Evolutionary conservation across 306 rosid genomes (phyloP).

Genomic region (Sicyos edulis): DNA sequence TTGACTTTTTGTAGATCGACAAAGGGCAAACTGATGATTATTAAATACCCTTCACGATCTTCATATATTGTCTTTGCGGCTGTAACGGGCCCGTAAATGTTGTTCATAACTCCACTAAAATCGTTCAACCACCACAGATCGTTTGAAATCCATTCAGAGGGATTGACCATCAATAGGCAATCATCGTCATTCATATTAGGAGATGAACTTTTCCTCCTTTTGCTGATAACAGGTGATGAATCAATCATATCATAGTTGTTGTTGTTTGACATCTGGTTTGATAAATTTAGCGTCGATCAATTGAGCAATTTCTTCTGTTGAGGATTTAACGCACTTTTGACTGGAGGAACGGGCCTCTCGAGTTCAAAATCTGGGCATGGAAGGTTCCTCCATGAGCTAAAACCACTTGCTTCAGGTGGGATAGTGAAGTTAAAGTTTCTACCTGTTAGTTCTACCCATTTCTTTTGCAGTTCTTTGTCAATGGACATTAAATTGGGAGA

Average conservation of each 20-base stretch:
- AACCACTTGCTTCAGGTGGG: too few species aligned
- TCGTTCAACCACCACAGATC: slow-evolving; percentile 57
- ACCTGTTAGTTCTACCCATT: slow-evolving; percentile 86
- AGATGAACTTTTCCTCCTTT: slow-evolving; percentile 67
- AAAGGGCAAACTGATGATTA: slow-evolving; percentile 74
- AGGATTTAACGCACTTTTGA: slow-evolving; percentile 43
- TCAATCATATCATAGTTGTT: slow-evolving; percentile 58
- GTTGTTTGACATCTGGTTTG: slow-evolving; percentile 50
- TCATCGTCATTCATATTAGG: slow-evolving; percentile 59
- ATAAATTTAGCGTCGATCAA: slow-evolving; percentile 62
- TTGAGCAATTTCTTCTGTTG: slow-evolving; percentile 73
- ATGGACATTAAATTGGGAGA: slow-evolving; percentile 58
- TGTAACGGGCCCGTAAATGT: slow-evolving; percentile 71
- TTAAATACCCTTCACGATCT: slow-evolving; percentile 71
- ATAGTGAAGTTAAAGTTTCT: slow-evolving; percentile 69
- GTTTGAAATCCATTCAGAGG: slow-evolving; percentile 52
- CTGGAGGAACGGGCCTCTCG: slow-evolving; percentile 55
- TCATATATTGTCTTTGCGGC: slow-evolving; percentile 89
- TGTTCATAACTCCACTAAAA: slow-evolving; percentile 85
- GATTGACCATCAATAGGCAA: slow-evolving; percentile 62
- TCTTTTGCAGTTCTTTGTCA: slow-evolving; percentile 62
- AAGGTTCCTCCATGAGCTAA: too few species aligned
- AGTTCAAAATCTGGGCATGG: slow-evolving; percentile 82
- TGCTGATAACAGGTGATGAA: slow-evolving; percentile 55
- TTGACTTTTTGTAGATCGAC: slow-evolving; percentile 83